Base-by-base conservation (phyloP, 305 asterid species). In the Rubia peregrina region DNA sequence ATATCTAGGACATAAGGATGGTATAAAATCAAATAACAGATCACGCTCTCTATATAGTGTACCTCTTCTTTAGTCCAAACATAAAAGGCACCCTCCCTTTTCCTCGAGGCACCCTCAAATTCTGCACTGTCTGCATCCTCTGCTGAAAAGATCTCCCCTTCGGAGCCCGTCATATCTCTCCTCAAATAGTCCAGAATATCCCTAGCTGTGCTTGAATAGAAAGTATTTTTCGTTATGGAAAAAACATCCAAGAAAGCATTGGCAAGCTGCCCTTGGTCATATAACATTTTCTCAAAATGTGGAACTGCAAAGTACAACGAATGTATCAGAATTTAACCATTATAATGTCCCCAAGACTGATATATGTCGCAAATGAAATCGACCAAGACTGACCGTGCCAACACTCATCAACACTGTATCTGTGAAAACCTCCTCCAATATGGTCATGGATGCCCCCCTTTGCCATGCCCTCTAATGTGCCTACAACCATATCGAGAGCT, bases 51-150 rank as follows among this genome's bases (percentile, higher is more conserved):
- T 16, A 48, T 16, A 48, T 7, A 21, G 11, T 69, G 46, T 82
- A 93, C 98, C 95, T 93, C 97, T 42, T 70, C 75, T 84, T 84
- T 84, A 36, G 89, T 82, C 96, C 98, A 93, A 73, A 93, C 51
- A 64, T 90, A 90, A 79, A 90, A 90, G 19, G 96, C 96, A 49
- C 97, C 98, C 84, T 89, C 97, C 76, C 84, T 90, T 83, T 93
- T 93, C 75, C 80, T 72, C 0, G 71, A 43, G 38, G 95, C 84
- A 38, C 87, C 95, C 81, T 93, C 95, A n/a, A 46, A 78, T 77
- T 90, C 96, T 19, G 91, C 91, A 86, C 97, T 93, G 65, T 93
- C 98, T 48, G 98, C 98, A 81, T 93, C 98, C 83, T 90, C 98
- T 1, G 97, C 98, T 6, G 97, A 93, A 77, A 82, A 93, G 71